Evolutionary conservation across 2,329 filamentous ascomycete genomes (phyloP).

Genomic region (Talaromyces sp.): DNA sequence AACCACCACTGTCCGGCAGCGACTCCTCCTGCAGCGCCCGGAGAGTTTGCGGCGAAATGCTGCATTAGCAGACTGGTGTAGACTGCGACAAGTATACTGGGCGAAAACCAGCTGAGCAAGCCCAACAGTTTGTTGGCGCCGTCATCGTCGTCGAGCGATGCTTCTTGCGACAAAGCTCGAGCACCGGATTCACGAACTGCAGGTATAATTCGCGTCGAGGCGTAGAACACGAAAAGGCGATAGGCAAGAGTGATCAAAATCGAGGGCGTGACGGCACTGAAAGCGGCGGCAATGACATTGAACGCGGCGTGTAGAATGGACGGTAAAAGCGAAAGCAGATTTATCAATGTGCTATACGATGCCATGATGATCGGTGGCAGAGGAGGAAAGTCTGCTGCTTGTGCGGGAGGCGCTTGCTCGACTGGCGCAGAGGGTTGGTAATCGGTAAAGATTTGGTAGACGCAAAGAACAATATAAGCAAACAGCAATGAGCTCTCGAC

Average conservation of each 20-base stretch:
- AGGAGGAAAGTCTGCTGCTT: constrained; percentile 78
- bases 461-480: constrained; percentile 95
- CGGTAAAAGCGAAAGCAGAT: constrained; percentile 78
- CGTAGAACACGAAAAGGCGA: constrained; percentile 91
- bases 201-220: constrained; percentile 91
- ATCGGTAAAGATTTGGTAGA: constrained; percentile 99
- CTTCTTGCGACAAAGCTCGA: constrained; percentile 76
- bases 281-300: constrained; percentile 82
- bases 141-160: constrained; percentile 79
- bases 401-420: constrained; percentile 53
- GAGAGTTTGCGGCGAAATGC: constrained; percentile 75
- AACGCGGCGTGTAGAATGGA: constrained; percentile 78
- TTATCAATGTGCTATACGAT: constrained; percentile 86
- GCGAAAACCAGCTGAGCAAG: constrained; percentile 88
- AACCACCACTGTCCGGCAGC: constrained; percentile 75
- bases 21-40: constrained; percentile 55
- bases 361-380: constrained; percentile 97
- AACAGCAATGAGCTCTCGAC: constrained; percentile 94
- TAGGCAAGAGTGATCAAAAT: constrained; percentile 94
- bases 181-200: constrained; percentile 85
- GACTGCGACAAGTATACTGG: constrained; percentile 88
- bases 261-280: constrained; percentile 92
- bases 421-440: constrained; percentile 77
- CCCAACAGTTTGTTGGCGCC: constrained; percentile 75
- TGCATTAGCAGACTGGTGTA: constrained; percentile 95